Base-by-base conservation (phyloP, 2,329 filamentous ascomycete species). In the Calycina herbarum region DNA sequence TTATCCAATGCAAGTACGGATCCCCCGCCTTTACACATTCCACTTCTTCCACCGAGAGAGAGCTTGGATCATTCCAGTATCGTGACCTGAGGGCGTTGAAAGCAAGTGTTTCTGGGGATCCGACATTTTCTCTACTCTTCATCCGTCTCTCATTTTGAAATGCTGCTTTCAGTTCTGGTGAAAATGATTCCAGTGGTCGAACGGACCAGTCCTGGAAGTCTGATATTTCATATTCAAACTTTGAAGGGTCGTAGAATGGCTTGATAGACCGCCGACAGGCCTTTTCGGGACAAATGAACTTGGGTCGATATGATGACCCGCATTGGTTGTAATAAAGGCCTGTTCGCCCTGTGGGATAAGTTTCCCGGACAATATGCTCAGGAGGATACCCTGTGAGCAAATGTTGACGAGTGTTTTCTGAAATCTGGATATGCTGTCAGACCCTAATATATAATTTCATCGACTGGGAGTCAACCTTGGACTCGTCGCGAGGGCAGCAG, bases 131-230 rank as follows among this genome's bases (percentile, higher is more conserved):
- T 17, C 29, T 54, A 7, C 29, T 38, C n/a, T 56, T 35, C 29
- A 62, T 54, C n/a, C 42, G 42, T n/a, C 13, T 20, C 29, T 62
- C 45, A 24, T 62, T 62, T 38, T 38, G 56, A 33, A 54, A 54
- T 20, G 60, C 60, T 38, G 31, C 27, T 8, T 33, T 56, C 27
- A 62, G 13, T 15, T 62, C 29, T 2, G 45, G 60, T 33, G 42
- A 20, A 35, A 20, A 54, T 24, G 48, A 27, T 24, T 35, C 42
- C 2, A 20, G 29, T 20, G 42, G 60, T 24, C 60, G 42, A 13
- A 62, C 60, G 35, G 60, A 62, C 60, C 60, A 62, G 29, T 62
- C 60, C 17, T 62, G 60, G 29, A 31, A 62, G 20, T 62, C 60
- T 10, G 60, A 62, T 6, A 62, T 62, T 13, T 51, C 40, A 54